Conservation (phyloP, 2,329 filamentous ascomycete genomes). For the Myriosclerotinia curreyana region DNA sequence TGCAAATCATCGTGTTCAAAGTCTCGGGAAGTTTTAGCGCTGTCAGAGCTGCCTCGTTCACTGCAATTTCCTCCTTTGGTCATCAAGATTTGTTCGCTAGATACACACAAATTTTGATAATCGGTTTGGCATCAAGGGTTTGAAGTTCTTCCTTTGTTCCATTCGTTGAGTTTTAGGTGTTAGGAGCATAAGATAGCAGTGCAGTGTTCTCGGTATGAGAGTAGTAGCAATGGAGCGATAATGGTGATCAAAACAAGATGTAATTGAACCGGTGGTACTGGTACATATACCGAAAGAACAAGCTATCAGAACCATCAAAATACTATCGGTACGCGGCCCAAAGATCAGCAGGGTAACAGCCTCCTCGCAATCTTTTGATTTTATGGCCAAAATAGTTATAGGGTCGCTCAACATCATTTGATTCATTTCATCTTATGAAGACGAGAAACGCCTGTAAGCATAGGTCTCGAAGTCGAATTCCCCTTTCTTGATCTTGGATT, state of each 20-base stretch:
- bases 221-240: no score
- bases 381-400: background rate
- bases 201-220: background rate
- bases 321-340: background rate
- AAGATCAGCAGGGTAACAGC: background rate
- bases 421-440: background rate
- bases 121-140: background rate
- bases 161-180: background rate
- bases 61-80: background rate
- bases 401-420: background rate
- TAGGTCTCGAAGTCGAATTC: background rate
- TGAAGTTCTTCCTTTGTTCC: no score
- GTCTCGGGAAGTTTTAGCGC: background rate
- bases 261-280: background rate
- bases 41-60: background rate
- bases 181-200: background rate
- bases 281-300: background rate
- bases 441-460: background rate
- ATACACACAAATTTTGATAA: background rate
- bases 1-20: no score
- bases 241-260: background rate
- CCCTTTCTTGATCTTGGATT: background rate
- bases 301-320: background rate
- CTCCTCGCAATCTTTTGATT: no score
- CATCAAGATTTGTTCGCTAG: background rate